A percentile compares a stretch with the other conserved stretches of the same genome.
Conservation (phyloP, 257 asterid species). For the Haberlea rhodopensis region DNA sequence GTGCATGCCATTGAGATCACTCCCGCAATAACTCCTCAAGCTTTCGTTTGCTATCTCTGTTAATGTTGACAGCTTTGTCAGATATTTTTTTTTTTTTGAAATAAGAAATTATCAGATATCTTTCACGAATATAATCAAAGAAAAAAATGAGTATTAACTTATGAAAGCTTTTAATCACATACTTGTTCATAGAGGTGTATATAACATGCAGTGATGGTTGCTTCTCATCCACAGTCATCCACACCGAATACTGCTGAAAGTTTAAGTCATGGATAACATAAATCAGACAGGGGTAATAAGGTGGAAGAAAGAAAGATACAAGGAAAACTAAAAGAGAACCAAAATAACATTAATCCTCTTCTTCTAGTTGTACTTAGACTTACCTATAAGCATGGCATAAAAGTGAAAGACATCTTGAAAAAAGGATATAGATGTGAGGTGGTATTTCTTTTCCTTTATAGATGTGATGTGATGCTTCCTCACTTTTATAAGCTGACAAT, state of each 20-base stretch:
- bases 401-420: conserved; percentile 19
- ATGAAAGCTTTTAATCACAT: conserved; percentile 19
- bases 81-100: too few species aligned
- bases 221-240: too few species aligned
- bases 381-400: conserved; percentile 7
- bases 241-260: too few species aligned
- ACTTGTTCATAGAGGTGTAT: conserved; percentile 85
- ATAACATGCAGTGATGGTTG: too few species aligned
- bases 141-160: background rate
- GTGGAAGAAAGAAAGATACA: conserved; percentile 18
- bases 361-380: background rate
- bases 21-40: too few species aligned
- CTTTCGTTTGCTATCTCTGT: conserved; percentile 95
- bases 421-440: conserved; percentile 69
- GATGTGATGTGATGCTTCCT: too few species aligned
- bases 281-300: conserved; percentile 22
- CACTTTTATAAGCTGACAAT: too few species aligned
- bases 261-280: too few species aligned
- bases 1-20: too few species aligned
- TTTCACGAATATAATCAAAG: conserved; percentile 7
- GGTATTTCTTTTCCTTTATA: too few species aligned
- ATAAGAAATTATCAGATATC: conserved; percentile 22
- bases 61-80: conserved; percentile 19
- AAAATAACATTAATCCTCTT: conserved; percentile 1
- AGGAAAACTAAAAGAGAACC: background rate